phyloP scores from a whole-genome alignment of 1,139 yeast species.

The Yamadazyma diospyri region DNA sequence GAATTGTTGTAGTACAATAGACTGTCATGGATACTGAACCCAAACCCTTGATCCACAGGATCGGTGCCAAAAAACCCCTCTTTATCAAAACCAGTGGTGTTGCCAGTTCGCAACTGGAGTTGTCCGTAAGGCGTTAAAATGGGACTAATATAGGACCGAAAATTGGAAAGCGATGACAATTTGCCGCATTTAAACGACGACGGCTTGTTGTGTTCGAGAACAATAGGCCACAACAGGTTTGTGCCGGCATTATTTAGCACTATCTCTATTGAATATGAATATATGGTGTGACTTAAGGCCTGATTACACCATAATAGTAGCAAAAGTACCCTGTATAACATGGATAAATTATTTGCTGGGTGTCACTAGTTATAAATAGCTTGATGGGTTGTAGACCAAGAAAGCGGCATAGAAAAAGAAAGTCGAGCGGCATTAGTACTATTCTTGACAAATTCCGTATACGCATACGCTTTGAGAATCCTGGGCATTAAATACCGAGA shows the following conservation, averaged over 20 bases:
- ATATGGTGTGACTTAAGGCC: background rate
- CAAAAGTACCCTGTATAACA: background rate
- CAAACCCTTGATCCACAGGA: constrained; percentile 5
- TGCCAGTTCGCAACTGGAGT: constrained; percentile 4
- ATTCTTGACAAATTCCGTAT: too few relatives aligned
- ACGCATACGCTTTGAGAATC: too few relatives aligned
- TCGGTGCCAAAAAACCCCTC: constrained; percentile 10
- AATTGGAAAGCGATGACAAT: constrained; percentile 4
- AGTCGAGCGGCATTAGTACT: too few relatives aligned
- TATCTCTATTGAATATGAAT: constrained; percentile 5
- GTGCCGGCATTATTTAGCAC: background rate
- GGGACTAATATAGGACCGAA: constrained; percentile 7
- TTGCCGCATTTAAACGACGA: constrained; percentile 11
- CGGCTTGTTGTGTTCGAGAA: constrained; percentile 8
- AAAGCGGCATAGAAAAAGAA: too few relatives aligned
- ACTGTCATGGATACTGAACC: constrained; percentile 8
- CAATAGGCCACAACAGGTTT: constrained; percentile 10
- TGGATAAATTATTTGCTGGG: too few relatives aligned
- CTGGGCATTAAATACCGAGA: too few relatives aligned
- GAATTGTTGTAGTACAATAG: constrained; percentile 6
- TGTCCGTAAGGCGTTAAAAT: constrained; percentile 12
- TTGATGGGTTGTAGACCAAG: too few relatives aligned
- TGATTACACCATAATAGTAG: background rate
- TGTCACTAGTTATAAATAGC: too few relatives aligned
- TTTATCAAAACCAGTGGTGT: constrained; percentile 9